Percentiles rank a stretch among this genome's conserved stretches.
phyloP scores from a whole-genome alignment of 2,329 filamentous ascomycete species.

The Endoconidiophora laricicola region DNA sequence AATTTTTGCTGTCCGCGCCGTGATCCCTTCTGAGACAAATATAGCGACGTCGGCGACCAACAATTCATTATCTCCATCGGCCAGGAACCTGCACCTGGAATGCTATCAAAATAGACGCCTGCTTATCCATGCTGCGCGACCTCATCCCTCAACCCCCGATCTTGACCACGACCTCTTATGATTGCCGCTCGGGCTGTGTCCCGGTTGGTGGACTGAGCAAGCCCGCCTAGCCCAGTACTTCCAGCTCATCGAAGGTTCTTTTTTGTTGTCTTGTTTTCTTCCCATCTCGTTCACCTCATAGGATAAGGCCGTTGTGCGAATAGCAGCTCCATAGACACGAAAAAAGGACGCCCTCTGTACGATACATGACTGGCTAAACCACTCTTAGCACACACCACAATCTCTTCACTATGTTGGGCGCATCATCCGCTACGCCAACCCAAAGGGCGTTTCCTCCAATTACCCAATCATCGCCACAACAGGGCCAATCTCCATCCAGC shows the following conservation, averaged over 20 bases:
- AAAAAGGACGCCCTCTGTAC: too few species aligned
- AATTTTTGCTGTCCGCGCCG: too few species aligned
- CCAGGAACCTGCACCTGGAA: neutral
- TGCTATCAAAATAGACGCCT: neutral
- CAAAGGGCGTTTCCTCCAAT: slow-evolving; percentile 30
- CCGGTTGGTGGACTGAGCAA: slow-evolving; percentile 13
- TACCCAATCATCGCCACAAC: slow-evolving; percentile 16
- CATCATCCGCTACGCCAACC: slow-evolving; percentile 32
- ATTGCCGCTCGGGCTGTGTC: slow-evolving; percentile 13
- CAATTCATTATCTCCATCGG: neutral
- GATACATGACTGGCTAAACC: neutral
- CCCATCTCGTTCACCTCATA: neutral
- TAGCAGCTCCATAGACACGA: neutral
- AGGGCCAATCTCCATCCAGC: slow-evolving; percentile 21
- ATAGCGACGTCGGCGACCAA: neutral
- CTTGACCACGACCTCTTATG: slow-evolving; percentile 10
- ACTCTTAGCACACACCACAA: neutral
- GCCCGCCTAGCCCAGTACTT: neutral
- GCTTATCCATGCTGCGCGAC: neutral
- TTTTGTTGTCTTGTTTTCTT: neutral
- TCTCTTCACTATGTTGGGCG: slow-evolving; percentile 30
- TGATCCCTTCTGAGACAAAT: too few species aligned
- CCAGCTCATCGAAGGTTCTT: neutral
- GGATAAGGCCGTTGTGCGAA: neutral
- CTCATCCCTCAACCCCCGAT: neutral